These are phyloP conservation scores for Trametes hirsuta DNA, from an alignment of 1,284 basidiomycete species.

Conservation along the genomic window DNA sequence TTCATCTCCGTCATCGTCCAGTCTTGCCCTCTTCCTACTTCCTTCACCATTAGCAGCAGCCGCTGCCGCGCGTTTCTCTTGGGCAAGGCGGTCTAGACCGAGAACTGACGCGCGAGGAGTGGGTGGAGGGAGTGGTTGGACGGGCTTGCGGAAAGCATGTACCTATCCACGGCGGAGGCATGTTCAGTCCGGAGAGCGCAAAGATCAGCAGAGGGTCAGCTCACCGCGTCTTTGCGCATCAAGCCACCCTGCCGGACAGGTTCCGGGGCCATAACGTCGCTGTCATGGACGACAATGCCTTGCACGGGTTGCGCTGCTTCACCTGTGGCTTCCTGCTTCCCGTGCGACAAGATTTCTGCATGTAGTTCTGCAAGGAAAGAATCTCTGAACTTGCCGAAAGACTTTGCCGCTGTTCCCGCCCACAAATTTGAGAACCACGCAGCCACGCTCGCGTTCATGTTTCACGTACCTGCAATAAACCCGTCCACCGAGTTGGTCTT, in stretches of 20 bases:
- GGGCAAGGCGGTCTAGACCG: conserved; percentile 86
- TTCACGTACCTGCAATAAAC: conserved; percentile 60
- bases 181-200: background rate
- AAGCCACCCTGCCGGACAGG: conserved; percentile 77
- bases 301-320: conserved; percentile 58
- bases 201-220: conserved; percentile 28
- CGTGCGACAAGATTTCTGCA: conserved; percentile 61
- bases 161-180: background rate
- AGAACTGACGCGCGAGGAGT: conserved; percentile 78
- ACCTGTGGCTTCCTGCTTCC: conserved; percentile 64
- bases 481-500: conserved; percentile 65
- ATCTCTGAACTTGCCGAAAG: conserved; percentile 86
- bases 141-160: conserved; percentile 45
- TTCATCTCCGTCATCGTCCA: conserved; percentile 61
- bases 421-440: background rate
- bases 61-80: conserved; percentile 78
- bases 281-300: conserved; percentile 80
- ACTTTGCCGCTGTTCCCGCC: conserved; percentile 59
- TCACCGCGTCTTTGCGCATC: conserved; percentile 66
- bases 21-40: conserved; percentile 66
- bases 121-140: conserved; percentile 70
- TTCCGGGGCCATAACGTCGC: conserved; percentile 82
- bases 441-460: background rate
- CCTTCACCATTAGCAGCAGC: conserved; percentile 45
- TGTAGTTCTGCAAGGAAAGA: conserved; percentile 62